These are phyloP conservation scores for Bryoglossum gracile DNA, from an alignment of 495 filamentous ascomycete species.

Conservation along the genomic window DNA sequence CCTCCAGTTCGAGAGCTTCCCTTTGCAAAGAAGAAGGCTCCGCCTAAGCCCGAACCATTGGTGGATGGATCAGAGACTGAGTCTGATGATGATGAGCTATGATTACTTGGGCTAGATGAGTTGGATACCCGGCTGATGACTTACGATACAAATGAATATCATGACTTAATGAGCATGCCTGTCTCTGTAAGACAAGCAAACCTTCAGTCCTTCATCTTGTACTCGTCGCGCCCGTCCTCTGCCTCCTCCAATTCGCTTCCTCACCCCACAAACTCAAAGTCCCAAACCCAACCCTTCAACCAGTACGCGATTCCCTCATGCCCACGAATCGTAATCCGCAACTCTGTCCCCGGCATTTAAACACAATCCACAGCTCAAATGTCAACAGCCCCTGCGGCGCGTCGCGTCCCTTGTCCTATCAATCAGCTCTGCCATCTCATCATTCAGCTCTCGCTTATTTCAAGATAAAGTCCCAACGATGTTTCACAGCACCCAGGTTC, in stretches of 20 bases:
- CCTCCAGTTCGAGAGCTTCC: conserved; percentile 26
- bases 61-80: conserved; percentile 24
- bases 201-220: neutral
- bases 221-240: too few relatives aligned
- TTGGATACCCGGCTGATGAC: neutral
- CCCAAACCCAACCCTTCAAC: too few relatives aligned
- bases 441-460: too few relatives aligned
- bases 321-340: too few relatives aligned
- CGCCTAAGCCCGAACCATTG: neutral
- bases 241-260: neutral
- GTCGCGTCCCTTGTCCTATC: too few relatives aligned
- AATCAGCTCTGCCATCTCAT: too few relatives aligned
- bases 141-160: neutral
- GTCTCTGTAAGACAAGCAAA: neutral
- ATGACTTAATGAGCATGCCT: neutral
- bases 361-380: too few relatives aligned
- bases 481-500: too few relatives aligned
- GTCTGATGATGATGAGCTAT: conserved; percentile 28
- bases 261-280: neutral
- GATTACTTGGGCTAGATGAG: conserved; percentile 4
- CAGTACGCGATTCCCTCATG: too few relatives aligned
- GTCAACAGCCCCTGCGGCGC: too few relatives aligned
- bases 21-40: conserved; percentile 25
- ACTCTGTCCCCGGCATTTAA: too few relatives aligned
- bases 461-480: too few relatives aligned